Evolutionary conservation across 73 alveolate genomes (phyloP).

Genomic region (Uronychia setigera): DNA sequence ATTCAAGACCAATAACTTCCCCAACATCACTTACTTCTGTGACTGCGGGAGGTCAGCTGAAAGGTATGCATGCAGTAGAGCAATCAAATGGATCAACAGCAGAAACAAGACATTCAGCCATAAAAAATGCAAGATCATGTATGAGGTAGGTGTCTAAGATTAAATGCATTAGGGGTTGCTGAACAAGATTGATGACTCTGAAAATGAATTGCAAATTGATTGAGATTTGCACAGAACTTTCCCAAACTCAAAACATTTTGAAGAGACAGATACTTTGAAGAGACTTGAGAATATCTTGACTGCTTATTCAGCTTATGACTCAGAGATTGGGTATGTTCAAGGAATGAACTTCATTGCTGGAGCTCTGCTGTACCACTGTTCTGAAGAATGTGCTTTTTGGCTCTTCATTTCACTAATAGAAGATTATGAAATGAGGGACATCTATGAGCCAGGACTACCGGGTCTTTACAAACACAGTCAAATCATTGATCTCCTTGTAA

Average conservation of each 20-base stretch:
- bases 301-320: conserved; percentile 58
- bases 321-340: conserved; percentile 74
- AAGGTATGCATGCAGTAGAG: neutral
- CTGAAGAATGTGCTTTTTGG: conserved; percentile 88
- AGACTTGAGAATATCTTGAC: conserved; percentile 34
- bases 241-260: conserved; percentile 11
- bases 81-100: neutral
- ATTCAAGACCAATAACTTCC: neutral
- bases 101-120: neutral
- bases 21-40: neutral
- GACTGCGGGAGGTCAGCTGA: neutral
- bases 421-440: conserved; percentile 75
- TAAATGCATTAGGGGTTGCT: no score
- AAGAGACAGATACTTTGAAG: conserved; percentile 7
- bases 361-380: conserved; percentile 79
- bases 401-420: conserved; percentile 77
- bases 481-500: conserved; percentile 41
- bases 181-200: no score
- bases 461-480: conserved; percentile 80
- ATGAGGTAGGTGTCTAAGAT: neutral
- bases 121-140: neutral
- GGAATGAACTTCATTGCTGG: conserved; percentile 97
- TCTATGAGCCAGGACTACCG: conserved; percentile 78
- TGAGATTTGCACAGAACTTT: conserved; percentile 58
- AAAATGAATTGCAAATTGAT: neutral